Evolutionary conservation across 2,329 filamentous ascomycete genomes (phyloP).

Genomic region (Mycosphaerelloides madeirae): DNA sequence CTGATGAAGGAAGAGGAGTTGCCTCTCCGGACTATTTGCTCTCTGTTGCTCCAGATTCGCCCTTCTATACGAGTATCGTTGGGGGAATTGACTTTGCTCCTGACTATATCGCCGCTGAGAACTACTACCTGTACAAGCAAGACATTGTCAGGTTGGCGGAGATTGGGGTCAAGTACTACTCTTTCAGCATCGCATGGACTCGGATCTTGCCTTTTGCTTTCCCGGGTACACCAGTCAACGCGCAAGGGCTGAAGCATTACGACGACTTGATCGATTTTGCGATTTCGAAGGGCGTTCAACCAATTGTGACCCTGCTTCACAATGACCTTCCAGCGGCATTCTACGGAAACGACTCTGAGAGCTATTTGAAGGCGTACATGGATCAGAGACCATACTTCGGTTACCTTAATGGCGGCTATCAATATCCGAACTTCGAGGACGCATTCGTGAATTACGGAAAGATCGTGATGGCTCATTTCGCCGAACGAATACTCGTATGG

Average conservation of each 20-base stretch:
- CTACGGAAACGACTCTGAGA: too few relatives aligned
- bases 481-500: slow-evolving; percentile 32
- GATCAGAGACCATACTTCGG: too few relatives aligned
- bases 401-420: slow-evolving; percentile 11
- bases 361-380: too few relatives aligned
- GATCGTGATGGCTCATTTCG: slow-evolving; percentile 36
- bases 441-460: slow-evolving; percentile 40
- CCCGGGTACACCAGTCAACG: slow-evolving; percentile 44
- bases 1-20: slow-evolving; percentile 27
- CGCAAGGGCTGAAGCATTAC: slow-evolving; percentile 45
- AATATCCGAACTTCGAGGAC: slow-evolving; percentile 7
- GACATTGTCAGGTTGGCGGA: slow-evolving; percentile 37
- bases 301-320: slow-evolving; percentile 44
- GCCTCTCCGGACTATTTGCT: slow-evolving; percentile 31
- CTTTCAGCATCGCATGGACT: slow-evolving; percentile 46
- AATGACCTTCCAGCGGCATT: slow-evolving; percentile 40
- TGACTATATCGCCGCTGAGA: slow-evolving; percentile 6
- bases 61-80: slow-evolving; percentile 44
- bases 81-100: too few relatives aligned
- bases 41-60: slow-evolving; percentile 22
- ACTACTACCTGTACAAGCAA: slow-evolving; percentile 44
- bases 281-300: slow-evolving; percentile 41
- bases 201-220: slow-evolving; percentile 47
- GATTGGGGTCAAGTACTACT: slow-evolving; percentile 33
- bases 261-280: slow-evolving; percentile 41